Evolutionary conservation across 1,139 yeast species (phyloP), one percentile per base, ranked within the genome.

Genomic region (Magnusiomyces clavatus): DNA sequence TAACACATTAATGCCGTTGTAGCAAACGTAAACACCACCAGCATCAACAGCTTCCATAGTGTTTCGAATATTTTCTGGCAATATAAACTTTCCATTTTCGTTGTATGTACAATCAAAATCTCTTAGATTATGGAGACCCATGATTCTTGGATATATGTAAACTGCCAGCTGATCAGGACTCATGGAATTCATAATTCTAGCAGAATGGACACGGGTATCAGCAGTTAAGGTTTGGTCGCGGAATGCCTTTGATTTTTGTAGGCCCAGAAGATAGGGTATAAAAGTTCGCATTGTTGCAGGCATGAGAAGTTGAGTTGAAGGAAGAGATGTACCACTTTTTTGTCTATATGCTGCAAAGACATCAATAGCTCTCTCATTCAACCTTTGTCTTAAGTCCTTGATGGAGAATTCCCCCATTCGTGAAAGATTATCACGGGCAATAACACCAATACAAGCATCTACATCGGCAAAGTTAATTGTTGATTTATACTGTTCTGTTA

Each of bases 381-480:
- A 72, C 0, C 83, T 77, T 51, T 78, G 78, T 53, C 92, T 75
- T 47, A 89, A 73, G 47, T 82, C 84, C 47, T 71, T 71, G 50
- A 86, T 72, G 47, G 81, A 77, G 51, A 74, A 74, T 16, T 56
- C 53, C 6, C 85, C 85, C 47, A 85, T 65, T 55, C 80, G 80
- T 8, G 81, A 73, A 40, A 85, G 66, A 1, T 87, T 76, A 60
- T 87, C 90, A 58, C 92, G 79, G 1, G 87, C 73, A 51, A 90
- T 75, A n/a, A 94, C 72, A 43, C 87, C 78, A 46, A 82, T 72
- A 2, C 86, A 75, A 0, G 94, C 81, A 63, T 89, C 96, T 62
- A 86, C 86, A 64, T 90, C 96, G n/a, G 85, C 82, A 65, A 83
- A 86, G 57, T 82, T 80, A 70, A 87, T 86, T 3, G 87, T 83